Percentiles rank a stretch among this genome's conserved stretches.
Conservation (phyloP, 2,329 filamentous ascomycete genomes). For the Penicillium corylophilum region DNA sequence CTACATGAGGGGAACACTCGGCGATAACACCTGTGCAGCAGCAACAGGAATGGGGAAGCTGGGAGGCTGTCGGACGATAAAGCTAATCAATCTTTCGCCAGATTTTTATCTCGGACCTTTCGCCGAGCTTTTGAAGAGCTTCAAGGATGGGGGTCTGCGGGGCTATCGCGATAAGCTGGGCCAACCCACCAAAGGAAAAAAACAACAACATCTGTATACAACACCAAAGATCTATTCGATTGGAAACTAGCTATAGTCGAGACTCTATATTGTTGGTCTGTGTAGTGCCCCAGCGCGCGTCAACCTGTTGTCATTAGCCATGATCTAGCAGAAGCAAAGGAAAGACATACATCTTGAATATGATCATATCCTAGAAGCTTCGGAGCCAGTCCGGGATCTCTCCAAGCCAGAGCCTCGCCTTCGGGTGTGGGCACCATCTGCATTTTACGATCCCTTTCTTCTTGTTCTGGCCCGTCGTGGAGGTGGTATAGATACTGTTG, state of each 20-base stretch:
- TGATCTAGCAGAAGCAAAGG: neutral
- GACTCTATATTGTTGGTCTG: conserved; percentile 6
- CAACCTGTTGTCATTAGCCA: conserved; percentile 6
- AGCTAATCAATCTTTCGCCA: too few relatives aligned
- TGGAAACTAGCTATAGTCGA: conserved; percentile 10
- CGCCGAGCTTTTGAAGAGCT: neutral
- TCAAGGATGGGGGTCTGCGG: conserved; percentile 7
- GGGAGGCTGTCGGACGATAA: too few relatives aligned
- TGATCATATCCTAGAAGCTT: conserved; percentile 44
- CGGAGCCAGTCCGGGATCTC: conserved; percentile 41
- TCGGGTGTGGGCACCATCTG: conserved; percentile 36
- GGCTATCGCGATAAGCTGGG: neutral
- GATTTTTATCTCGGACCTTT: neutral
- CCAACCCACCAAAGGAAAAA: neutral
- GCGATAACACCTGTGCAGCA: too few relatives aligned
- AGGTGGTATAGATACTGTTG: conserved; percentile 64
- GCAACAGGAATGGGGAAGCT: too few relatives aligned
- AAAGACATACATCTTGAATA: conserved; percentile 35
- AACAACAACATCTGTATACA: neutral
- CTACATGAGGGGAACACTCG: too few relatives aligned
- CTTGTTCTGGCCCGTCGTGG: conserved; percentile 58
- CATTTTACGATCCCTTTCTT: conserved; percentile 52
- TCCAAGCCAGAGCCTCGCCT: conserved; percentile 46
- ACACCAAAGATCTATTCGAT: neutral
- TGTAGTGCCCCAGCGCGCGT: conserved; percentile 9